Evolutionary conservation across 305 asterid species (phyloP), one percentile per base, ranked within the genome.

Genomic region (Rubia peregrina): DNA sequence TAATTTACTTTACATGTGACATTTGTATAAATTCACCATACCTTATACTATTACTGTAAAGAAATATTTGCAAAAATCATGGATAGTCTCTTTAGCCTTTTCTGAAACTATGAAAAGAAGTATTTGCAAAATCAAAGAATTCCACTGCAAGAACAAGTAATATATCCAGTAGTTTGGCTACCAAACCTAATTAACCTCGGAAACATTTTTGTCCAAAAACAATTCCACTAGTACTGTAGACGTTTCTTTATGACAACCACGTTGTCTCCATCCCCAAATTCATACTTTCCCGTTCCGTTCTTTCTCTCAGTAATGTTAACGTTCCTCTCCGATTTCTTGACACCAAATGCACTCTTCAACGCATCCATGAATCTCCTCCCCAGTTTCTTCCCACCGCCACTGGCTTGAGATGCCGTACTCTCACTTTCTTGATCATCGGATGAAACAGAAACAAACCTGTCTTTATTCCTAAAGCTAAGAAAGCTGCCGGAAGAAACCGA

Each of bases 361-460:
- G 89, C 95, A 2, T 80, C 74, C 8, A 90, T 79, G 40, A 90
- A 78, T 72, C 91, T 83, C 80, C 83, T 74, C 0, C 92, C 79
- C 0, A 84, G 68, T 2, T 75, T 81, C 80, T 68, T 86, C 68
- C 36, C 16, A 0, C 80, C 91, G 0, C 12, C 26, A 24, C 26
- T 24, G 26, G 26, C 77, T 10, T 9, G 48, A 10, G 30, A 22
- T 12, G 62, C 33, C 0, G 62, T 33, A 33, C 36, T 19, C 36
- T 19, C 30, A 2, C 80, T 77, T 19, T 67, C 83, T 68, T 70
- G 66, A 70, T 86, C 92, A 0, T 81, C 88, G 0, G 86, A 80
- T 3, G 87, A 80, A 49, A 85, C 81, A 7, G 76, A 81, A 51
- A 61, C 77, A 65, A 55, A 67, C 53, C 9, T 51, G 16, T 69